Evolutionary conservation across 2,329 filamentous ascomycete species (phyloP), one percentile per base, ranked within the genome.

Genomic region (Alternaria ethzedia): DNA sequence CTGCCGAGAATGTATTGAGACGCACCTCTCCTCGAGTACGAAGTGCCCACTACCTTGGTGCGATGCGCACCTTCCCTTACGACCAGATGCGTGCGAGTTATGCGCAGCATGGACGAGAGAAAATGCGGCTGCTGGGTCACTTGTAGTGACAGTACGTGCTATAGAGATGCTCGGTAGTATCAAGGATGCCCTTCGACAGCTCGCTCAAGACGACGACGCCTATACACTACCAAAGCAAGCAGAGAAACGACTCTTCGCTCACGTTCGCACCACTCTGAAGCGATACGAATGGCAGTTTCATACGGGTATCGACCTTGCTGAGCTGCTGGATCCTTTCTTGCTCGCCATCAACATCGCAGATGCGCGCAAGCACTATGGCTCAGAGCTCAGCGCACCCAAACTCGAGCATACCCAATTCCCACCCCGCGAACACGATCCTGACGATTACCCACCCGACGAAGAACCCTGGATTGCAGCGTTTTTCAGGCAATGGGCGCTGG

Each of bases 251-350:
- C 43, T 70, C 12, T 15, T 66, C 20, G 13, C 25, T 4, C 65
- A 71, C 21, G 54, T 71, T 25, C 52, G 45, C 9, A 36, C 49
- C 11, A 66, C 63, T 5, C 49, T 71, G 23, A 63, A 54, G 28
- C 54, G 55, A 9, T 70, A 59, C 44, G 67, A 68, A 59, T 71
- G 65, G 65, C 69, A 70, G 20, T 71, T 46, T 25, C 65, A 70
- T 36, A 50, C 64, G 0, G 68, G 57, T 3, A 23, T 55, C 28
- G 69, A 71, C 21, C 57, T 68, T n/a, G 67, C 67, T 20, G 67
- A 70, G 23, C 44, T 68, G 20, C 26, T 50, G 3, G 47, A 50
- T 13, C 47, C 47, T 4, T 50, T 50, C 17, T 4, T 50, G 26
- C 47, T 50, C 5, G 26, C 47, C 6, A 13, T 32, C 10, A 32